These are phyloP conservation scores for Eucalyptus pumila DNA, from an alignment of 345 rosid genomes.

Conservation along the genomic window DNA sequence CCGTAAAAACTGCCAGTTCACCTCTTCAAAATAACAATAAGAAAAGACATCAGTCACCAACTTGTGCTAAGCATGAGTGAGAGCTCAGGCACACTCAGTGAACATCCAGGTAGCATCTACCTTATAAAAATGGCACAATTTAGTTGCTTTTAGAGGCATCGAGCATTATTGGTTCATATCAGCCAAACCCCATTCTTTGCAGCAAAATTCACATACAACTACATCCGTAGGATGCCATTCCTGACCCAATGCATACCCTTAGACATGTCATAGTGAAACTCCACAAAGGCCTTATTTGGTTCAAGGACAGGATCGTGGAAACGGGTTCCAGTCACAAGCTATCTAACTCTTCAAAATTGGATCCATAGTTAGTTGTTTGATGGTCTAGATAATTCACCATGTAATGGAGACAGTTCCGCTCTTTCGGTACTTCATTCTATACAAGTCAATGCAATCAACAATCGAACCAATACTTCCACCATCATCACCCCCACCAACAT, in stretches of 20 bases:
- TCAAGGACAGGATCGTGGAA: background rate
- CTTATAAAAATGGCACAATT: background rate
- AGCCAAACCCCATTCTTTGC: background rate
- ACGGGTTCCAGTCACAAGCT: background rate
- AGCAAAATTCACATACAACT: background rate
- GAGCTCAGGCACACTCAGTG: background rate
- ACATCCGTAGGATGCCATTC: background rate
- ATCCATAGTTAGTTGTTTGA: background rate
- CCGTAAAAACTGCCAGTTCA: background rate
- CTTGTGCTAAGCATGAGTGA: background rate
- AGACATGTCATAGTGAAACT: background rate
- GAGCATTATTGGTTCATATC: background rate
- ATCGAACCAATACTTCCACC: background rate
- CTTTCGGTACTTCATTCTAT: background rate
- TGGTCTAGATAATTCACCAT: background rate
- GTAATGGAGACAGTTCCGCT: background rate
- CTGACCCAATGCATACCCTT: background rate
- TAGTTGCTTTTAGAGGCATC: background rate
- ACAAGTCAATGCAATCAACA: background rate
- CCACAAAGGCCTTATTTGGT: background rate
- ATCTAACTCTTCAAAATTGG: background rate
- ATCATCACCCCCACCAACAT: background rate
- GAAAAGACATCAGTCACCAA: background rate
- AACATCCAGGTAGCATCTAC: background rate
- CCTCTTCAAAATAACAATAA: background rate